phyloP scores from a whole-genome alignment of 805 yeast genomes.

The Sugiyamaella smithiae region DNA sequence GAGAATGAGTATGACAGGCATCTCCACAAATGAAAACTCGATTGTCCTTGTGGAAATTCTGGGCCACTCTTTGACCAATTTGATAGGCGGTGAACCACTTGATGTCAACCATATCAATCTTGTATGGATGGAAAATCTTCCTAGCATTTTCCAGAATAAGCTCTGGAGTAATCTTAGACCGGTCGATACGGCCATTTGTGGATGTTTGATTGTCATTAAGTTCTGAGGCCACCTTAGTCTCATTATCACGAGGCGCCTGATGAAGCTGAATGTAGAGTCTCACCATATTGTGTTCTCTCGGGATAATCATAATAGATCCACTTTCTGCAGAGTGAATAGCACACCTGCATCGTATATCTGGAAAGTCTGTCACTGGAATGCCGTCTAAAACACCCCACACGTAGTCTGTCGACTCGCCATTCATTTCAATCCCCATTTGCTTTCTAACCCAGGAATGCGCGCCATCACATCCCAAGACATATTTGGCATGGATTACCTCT shows the following conservation, averaged over 20 bases:
- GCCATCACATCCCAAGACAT: slow-evolving; percentile 36
- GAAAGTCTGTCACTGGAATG: slow-evolving; percentile 38
- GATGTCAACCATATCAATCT: slow-evolving; percentile 29
- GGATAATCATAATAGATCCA: slow-evolving; percentile 38
- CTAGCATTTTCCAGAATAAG: slow-evolving; percentile 29
- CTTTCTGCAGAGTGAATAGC: slow-evolving; percentile 35
- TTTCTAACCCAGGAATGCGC: slow-evolving; percentile 38
- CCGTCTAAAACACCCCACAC: slow-evolving; percentile 40
- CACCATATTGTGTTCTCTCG: slow-evolving; percentile 36
- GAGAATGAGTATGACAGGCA: slow-evolving; percentile 36
- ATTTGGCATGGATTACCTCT: slow-evolving; percentile 33
- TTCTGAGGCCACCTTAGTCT: background rate
- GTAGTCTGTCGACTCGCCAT: slow-evolving; percentile 37
- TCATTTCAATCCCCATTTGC: slow-evolving; percentile 35
- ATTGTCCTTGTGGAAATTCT: slow-evolving; percentile 23
- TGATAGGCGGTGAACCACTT: slow-evolving; percentile 37
- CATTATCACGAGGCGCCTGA: slow-evolving; percentile 23
- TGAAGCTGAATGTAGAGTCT: slow-evolving; percentile 35
- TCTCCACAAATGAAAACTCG: slow-evolving; percentile 36
- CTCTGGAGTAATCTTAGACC: slow-evolving; percentile 37
- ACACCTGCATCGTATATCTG: slow-evolving; percentile 36
- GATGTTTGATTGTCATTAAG: background rate
- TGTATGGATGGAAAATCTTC: slow-evolving; percentile 28
- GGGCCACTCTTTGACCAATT: slow-evolving; percentile 37
- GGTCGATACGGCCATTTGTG: slow-evolving; percentile 27